Conservation (phyloP, 495 filamentous ascomycete genomes). For the Monascus purpureus region DNA sequence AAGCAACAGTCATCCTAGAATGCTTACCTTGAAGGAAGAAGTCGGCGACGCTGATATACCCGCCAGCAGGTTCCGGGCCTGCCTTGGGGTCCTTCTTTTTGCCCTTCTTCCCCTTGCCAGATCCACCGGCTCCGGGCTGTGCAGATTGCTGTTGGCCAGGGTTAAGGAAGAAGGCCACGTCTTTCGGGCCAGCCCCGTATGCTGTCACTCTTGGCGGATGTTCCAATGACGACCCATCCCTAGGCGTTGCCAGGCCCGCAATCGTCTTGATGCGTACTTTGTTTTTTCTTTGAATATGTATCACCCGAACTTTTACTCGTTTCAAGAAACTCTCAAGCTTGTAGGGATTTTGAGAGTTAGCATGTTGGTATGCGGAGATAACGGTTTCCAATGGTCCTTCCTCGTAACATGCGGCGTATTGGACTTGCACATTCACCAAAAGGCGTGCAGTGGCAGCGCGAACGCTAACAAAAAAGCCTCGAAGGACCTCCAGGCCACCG, state of each 20-base stretch:
- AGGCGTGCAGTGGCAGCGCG: conserved; percentile 50
- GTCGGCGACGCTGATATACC: conserved; percentile 35
- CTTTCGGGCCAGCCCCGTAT: conserved; percentile 25
- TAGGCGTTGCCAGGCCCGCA: conserved; percentile 25
- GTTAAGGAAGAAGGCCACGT: conserved; percentile 33
- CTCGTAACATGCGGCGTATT: conserved; percentile 28
- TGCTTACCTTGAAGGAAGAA: conserved; percentile 37
- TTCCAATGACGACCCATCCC: conserved; percentile 18
- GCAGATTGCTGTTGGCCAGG: conserved; percentile 7
- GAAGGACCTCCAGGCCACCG: conserved; percentile 34
- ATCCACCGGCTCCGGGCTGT: conserved; percentile 3
- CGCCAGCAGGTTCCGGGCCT: conserved; percentile 18
- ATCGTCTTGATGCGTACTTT: conserved; percentile 32
- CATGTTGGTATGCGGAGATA: conserved; percentile 10
- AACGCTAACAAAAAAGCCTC: conserved; percentile 56
- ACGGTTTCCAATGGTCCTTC: conserved; percentile 14
- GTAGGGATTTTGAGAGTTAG: conserved; percentile 3
- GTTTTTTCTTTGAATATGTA: conserved; percentile 22
- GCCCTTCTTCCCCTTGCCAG: conserved; percentile 19
- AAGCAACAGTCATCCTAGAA: conserved; percentile 2
- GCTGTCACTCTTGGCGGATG: conserved; percentile 19
- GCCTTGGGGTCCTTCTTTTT: conserved; percentile 19
- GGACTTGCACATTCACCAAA: conserved; percentile 45
- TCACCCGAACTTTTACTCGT: conserved; percentile 26
- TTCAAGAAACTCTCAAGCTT: conserved; percentile 31